Evolutionary conservation across 805 yeast species (phyloP), one percentile per base, ranked within the genome.

Genomic region (Jamesozyma hellenica): DNA sequence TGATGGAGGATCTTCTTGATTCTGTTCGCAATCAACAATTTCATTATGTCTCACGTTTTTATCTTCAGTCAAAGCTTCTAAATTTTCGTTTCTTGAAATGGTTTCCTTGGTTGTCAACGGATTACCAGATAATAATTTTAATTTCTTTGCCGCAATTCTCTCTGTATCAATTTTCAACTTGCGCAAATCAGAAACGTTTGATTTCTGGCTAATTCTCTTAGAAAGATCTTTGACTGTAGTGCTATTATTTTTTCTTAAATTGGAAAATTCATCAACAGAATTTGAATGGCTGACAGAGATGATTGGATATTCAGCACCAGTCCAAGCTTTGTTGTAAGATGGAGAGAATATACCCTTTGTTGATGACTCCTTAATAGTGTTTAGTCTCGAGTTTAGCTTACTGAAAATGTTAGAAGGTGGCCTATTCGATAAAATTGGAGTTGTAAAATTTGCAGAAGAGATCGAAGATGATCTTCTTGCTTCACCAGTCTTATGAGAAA

Each of bases 141-240:
- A 35, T 46, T 66, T 64, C 46, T 68, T 67, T 0, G 71, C 68
- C 7, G 68, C 70, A 31, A 67, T 64, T 47, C 71, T 61, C 4
- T 51, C 48, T 13, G 70, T 61, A 40, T 68, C 71, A 14, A 68
- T 65, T 31, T 63, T 63, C 36, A 68, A 42, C 43, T 57, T 65
- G 34, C 63, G 56, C 41, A 65, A 50, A 4, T 51, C 57, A 3
- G 63, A 47, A 25, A 56, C 42, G 14, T 55, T 54, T 7, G 43
- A 46, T 17, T 37, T 42, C 18, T 44, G 47, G 10, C 40, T 14
- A 9, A 44, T 26, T 11, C 42, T 32, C 1, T 35, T 26, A 6
- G 46, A 37, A 5, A 46, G 14, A 7, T 42, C 44, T n/a, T 44
- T 38, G 2, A 37, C 15, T 1, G 51, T 32, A 3, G 36, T 14